Evolutionary conservation across 768 basidiomycete species (phyloP).

Genomic region (Russula brevipes): DNA sequence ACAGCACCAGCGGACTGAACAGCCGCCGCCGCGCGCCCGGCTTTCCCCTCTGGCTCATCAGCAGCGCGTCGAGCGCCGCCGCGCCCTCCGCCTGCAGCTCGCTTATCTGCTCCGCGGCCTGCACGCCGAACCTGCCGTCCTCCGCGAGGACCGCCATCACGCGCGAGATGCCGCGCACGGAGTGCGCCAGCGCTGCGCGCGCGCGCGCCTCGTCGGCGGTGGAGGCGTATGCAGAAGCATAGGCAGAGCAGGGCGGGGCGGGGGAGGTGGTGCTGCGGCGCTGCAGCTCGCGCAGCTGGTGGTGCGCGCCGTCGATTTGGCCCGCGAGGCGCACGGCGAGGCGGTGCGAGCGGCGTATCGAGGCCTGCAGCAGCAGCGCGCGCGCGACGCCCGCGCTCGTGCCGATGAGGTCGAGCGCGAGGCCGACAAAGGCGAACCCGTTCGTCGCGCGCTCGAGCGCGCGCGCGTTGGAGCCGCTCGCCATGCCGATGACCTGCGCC

Average conservation of each 20-base stretch:
- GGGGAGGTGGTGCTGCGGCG: neutral
- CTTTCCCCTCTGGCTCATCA: no score
- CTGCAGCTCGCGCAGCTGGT: conserved; percentile 5
- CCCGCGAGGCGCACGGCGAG: conserved; percentile 1
- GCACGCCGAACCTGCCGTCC: conserved; percentile 8
- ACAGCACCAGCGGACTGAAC: neutral
- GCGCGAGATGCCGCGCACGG: conserved; percentile 6
- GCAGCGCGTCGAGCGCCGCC: conserved; percentile 2
- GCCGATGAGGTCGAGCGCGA: conserved; percentile 25
- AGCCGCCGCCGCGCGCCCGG: no score
- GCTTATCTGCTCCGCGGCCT: neutral
- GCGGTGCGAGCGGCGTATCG: conserved; percentile 13
- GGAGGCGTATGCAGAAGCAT: no score
- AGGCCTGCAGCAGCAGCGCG: conserved; percentile 13
- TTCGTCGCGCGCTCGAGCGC: conserved; percentile 9
- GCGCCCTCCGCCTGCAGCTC: conserved; percentile 6
- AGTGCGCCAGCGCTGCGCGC: neutral
- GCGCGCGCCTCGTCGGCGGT: neutral
- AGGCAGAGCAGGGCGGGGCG: no score
- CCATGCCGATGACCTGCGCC: conserved; percentile 11
- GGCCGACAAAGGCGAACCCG: conserved; percentile 23
- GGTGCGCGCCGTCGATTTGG: conserved; percentile 20
- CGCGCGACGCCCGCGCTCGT: conserved; percentile 18
- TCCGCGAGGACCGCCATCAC: conserved; percentile 8
- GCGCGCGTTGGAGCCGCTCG: neutral